Evolutionary conservation across 75 land plant species (phyloP).

Genomic region (Azolla pinnata): DNA sequence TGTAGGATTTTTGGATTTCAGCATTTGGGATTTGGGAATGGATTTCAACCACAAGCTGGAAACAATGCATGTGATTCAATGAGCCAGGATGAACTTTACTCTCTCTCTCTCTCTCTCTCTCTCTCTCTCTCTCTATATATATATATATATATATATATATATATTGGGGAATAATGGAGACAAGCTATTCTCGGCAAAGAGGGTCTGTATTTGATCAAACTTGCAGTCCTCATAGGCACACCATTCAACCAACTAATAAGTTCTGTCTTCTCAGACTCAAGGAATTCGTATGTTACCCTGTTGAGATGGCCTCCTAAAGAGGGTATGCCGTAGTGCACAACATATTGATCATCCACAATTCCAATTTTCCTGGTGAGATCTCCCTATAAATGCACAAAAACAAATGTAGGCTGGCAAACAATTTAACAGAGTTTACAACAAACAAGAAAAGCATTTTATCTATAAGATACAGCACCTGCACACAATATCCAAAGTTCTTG

Average conservation of each 20-base stretch:
- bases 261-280: background rate
- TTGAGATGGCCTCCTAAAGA: constrained; percentile 55
- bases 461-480: constrained; percentile 42
- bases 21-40: too few relatives aligned
- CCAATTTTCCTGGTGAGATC: constrained; percentile 66
- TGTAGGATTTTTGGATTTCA: too few relatives aligned
- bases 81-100: too few relatives aligned
- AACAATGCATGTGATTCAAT: too few relatives aligned
- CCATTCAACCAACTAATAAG: background rate
- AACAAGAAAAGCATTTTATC: background rate
- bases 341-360: constrained; percentile 60
- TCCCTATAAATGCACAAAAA: constrained; percentile 34
- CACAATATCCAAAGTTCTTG: constrained; percentile 80
- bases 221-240: background rate
- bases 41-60: too few relatives aligned
- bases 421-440: background rate
- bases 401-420: background rate
- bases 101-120: too few relatives aligned
- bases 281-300: constrained; percentile 8
- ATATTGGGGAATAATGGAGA: background rate
- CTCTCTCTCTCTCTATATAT: too few relatives aligned
- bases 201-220: too few relatives aligned
- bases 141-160: background rate
- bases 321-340: constrained; percentile 58
- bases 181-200: too few relatives aligned